Base-by-base conservation (phyloP, 2,329 filamentous ascomycete genomes). In the Beauveria bassiana region DNA sequence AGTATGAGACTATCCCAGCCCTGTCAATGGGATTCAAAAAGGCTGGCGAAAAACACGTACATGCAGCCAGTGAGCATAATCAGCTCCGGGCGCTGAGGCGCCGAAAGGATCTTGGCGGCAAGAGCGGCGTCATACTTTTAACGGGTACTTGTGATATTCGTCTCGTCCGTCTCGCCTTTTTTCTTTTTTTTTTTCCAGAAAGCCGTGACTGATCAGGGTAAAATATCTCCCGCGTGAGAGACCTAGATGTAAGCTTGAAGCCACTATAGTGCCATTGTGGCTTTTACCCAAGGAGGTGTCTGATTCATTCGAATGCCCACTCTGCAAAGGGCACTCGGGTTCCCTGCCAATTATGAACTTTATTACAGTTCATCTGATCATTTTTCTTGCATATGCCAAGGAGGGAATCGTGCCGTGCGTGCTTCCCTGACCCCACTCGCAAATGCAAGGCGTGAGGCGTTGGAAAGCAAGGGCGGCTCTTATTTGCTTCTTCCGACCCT, bases 31-130 rank as follows among this genome's bases (percentile, higher is more conserved):
- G 89, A 9, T 82, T 79, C 51, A 96, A 77, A 71, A 96, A 95
- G 1, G 79, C 76, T 2, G 79, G 78, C 0, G 86, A 86, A 53
- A 96, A 96, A 82, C 62, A 96, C 87, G 72, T 95, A 87, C 91
- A 96, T 96, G 82, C 90, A 96, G 3, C 92, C 91, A 3, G 90
- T 87, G 66, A 92, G 89, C 9, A 95, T 87, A 54, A 96, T 85
- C 59, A 96, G 74, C 60, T 92, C 84, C 0, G 91, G 91, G 62
- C 74, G 74, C 65, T 88, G 82, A 7, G 34, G 18, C 18, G 60
- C 61, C 7, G 66, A 64, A 26, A 93, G 77, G 57, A 96, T 81
- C 63, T 87, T 79, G 47, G 81, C 73, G 0, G 90, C 89, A 64
- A 96, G 78, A 49, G 90, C 89, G 16, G 84, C 82, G 71, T 96